Base-by-base conservation (phyloP, 306 rosid species). In the Albizia julibrissin region DNA sequence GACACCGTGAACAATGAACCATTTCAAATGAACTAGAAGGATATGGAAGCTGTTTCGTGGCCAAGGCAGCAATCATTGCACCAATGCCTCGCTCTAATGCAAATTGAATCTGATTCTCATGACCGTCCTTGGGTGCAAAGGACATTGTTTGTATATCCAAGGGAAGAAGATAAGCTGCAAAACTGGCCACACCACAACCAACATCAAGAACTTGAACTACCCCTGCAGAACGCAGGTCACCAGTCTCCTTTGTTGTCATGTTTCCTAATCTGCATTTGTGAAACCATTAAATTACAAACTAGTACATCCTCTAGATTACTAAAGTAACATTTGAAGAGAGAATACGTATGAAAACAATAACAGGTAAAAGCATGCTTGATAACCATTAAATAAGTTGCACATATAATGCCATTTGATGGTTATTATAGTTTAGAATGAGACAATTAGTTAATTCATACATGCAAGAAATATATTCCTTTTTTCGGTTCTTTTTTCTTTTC, bases 151-250 rank as follows among this genome's bases (percentile, higher is more conserved):
- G 90, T 80, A 95, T 89, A 85, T 83, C 91, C 93, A 92, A 79
- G 71, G 94, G 89, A 82, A 93, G 92, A 85, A 95, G 96, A 90
- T 93, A 93, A 40, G 98, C 99, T 34, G 96, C 87, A 90, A 95
- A 95, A 82, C 99, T 95, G 77, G 99, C 98, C 84, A 93, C 99
- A 21, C 98, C 99, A 79, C 99, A 95, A 54, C 99, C 99, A 84
- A 95, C 89, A 86, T 95, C 99, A 75, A 93, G 83, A 86, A 92
- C 93, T 85, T 92, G 96, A 86, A 81, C 84, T 49, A 92, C 90
- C 77, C 98, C 92, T 6, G 96, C 98, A 75, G 98, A 87, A 44
- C 75, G 92, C 71, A 93, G 86, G 85, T 92, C 90, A 44, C 97
- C 98, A 1, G 86, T 80, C 71, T 85, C 96, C 72, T 91, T 82